phyloP scores from a whole-genome alignment of 2,329 filamentous ascomycete species.

The Chaetothyriales sp. region DNA sequence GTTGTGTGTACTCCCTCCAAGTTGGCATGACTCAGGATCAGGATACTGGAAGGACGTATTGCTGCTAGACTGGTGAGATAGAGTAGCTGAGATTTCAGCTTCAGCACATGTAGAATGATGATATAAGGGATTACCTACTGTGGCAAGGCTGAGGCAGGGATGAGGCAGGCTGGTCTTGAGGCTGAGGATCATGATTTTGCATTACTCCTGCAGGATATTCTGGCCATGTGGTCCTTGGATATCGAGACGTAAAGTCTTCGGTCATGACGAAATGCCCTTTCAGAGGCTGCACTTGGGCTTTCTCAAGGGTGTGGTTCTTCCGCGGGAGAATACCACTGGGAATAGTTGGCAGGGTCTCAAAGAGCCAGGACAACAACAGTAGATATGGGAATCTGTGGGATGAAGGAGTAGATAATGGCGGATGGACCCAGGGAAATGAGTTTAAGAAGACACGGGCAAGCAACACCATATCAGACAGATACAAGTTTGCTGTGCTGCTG shows the following conservation, averaged over 20 bases:
- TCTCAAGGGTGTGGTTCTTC: not conserved
- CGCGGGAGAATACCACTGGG: not conserved
- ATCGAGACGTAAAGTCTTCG: not conserved
- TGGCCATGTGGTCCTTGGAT: not conserved
- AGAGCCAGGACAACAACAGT: not conserved
- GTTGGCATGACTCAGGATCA: not conserved
- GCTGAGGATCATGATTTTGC: not conserved
- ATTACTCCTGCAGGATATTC: not conserved
- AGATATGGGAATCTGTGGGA: not conserved
- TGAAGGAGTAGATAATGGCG: not conserved
- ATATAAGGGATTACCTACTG: no score
- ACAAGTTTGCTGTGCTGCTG: not conserved
- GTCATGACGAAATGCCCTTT: not conserved
- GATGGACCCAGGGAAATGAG: not conserved
- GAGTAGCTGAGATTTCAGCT: no score
- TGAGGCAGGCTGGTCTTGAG: no score
- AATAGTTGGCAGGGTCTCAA: not conserved
- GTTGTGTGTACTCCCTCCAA: not conserved
- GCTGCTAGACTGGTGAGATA: no score
- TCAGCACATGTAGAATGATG: no score
- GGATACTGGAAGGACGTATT: not conserved
- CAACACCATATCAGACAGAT: not conserved
- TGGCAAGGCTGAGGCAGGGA: no score
- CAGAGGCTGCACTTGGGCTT: no score
- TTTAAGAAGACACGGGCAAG: not conserved